Conservation (phyloP, 352 stramenopile species). For the Phytophthora sojae region DNA sequence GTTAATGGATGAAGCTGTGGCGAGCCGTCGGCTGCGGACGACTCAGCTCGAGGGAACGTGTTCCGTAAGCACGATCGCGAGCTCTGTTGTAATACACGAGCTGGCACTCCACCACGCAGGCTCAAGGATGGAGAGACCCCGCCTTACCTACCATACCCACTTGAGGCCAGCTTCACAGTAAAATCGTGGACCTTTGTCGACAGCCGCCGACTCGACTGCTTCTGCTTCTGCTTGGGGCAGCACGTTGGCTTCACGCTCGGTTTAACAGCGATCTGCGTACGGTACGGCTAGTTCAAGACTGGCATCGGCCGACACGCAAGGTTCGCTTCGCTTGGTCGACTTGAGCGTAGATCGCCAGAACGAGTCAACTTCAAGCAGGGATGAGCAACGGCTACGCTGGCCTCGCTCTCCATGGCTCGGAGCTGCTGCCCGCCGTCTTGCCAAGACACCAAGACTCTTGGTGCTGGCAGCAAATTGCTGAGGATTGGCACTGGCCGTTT, state of each 20-base stretch:
- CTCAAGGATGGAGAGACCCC: background rate
- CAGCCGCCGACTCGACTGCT: slow-evolving; percentile 7
- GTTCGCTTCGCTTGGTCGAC: slow-evolving; percentile 9
- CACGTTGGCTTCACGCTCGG: slow-evolving; percentile 2
- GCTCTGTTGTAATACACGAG: background rate
- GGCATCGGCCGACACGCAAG: slow-evolving; percentile 36
- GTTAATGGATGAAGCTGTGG: slow-evolving; percentile 1
- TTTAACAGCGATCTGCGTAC: slow-evolving; percentile 19
- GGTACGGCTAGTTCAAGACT: slow-evolving; percentile 19
- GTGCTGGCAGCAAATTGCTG: background rate
- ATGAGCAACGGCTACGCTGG: slow-evolving; percentile 10
- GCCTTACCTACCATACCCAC: background rate
- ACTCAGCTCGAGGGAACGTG: background rate
- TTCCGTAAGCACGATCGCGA: background rate
- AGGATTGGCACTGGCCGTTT: background rate
- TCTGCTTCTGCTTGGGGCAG: slow-evolving; percentile 6
- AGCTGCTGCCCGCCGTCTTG: background rate
- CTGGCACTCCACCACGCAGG: background rate
- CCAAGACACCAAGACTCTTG: no score
- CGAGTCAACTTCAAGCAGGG: slow-evolving; percentile 26
- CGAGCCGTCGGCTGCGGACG: background rate
- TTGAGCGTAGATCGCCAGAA: slow-evolving; percentile 24
- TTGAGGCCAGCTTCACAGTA: background rate
- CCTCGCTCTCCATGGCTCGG: slow-evolving; percentile 1
- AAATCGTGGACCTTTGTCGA: slow-evolving; percentile 2